phyloP scores from a whole-genome alignment of 768 basidiomycete species.

The Rhodotorula kratochvilovae region DNA sequence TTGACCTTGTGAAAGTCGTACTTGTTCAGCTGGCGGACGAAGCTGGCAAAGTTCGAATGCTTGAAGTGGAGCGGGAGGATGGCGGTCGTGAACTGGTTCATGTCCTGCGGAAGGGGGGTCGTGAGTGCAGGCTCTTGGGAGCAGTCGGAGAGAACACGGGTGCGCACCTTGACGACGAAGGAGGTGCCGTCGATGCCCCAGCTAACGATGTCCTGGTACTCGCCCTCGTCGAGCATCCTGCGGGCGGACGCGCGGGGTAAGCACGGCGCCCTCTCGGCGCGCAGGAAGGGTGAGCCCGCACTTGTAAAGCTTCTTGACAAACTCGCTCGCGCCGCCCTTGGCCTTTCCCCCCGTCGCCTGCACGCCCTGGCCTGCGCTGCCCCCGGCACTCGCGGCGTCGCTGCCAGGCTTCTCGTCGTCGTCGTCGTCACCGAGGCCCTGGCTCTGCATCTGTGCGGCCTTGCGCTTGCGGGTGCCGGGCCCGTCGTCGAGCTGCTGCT shows the following conservation, averaged over 20 bases:
- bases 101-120: constrained; percentile 55
- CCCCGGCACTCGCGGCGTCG: constrained; percentile 16
- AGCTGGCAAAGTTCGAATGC: constrained; percentile 87
- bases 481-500: constrained; percentile 2
- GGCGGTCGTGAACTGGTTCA: constrained; percentile 88
- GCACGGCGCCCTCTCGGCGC: too few species aligned
- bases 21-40: constrained; percentile 90
- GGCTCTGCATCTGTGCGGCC: constrained; percentile 5
- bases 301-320: constrained; percentile 93
- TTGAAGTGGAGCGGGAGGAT: constrained; percentile 91
- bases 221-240: constrained; percentile 82
- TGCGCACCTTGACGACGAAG: constrained; percentile 72
- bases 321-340: constrained; percentile 60
- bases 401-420: constrained; percentile 26
- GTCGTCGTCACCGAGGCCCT: constrained; percentile 13
- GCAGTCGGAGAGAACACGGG: background rate
- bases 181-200: constrained; percentile 82
- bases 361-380: background rate
- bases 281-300: too few species aligned
- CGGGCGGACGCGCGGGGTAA: background rate
- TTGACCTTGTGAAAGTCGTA: constrained; percentile 97
- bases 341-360: background rate
- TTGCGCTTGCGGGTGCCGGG: constrained; percentile 6
- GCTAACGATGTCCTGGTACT: constrained; percentile 67
- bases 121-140: background rate